These are phyloP conservation scores for Ramaria sp. DNA, from an alignment of 768 basidiomycete genomes.

Conservation along the genomic window DNA sequence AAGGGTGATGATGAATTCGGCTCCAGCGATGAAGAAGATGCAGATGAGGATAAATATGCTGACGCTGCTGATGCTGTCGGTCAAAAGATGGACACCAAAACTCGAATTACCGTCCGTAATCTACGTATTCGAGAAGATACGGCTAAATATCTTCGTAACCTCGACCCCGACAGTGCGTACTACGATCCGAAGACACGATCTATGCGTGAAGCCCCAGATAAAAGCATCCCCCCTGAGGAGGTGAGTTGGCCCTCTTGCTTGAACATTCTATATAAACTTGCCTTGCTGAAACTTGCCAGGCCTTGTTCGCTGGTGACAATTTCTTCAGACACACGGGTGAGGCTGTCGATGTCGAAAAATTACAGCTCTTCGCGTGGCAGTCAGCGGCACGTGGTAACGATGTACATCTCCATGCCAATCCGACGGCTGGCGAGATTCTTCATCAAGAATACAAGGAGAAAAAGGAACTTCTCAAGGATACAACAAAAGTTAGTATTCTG, in stretches of 20 bases:
- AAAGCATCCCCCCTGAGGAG: slow-evolving; percentile 74
- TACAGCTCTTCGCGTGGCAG: slow-evolving; percentile 97
- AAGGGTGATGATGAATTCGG: slow-evolving; percentile 89
- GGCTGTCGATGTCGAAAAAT: slow-evolving; percentile 80
- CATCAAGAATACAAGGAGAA: slow-evolving; percentile 87
- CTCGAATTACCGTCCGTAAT: slow-evolving; percentile 95
- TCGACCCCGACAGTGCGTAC: slow-evolving; percentile 92
- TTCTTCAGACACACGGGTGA: slow-evolving; percentile 88
- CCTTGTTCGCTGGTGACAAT: slow-evolving; percentile 92
- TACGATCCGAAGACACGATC: slow-evolving; percentile 99
- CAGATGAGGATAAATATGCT: slow-evolving; percentile 96
- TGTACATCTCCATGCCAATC: slow-evolving; percentile 91
- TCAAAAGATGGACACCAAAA: slow-evolving; percentile 96
- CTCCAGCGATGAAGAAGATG: slow-evolving; percentile 90
- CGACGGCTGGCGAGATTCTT: slow-evolving; percentile 87
- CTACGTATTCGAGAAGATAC: slow-evolving; percentile 98
- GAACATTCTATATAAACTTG: background rate
- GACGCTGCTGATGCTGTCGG: slow-evolving; percentile 97
- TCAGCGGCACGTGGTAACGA: slow-evolving; percentile 88
- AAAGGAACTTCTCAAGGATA: slow-evolving; percentile 85
- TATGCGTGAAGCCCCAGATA: slow-evolving; percentile 93
- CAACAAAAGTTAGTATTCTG: slow-evolving; percentile 80
- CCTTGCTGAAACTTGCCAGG: slow-evolving; percentile 30
- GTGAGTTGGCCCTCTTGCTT: slow-evolving; percentile 34
- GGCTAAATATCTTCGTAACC: slow-evolving; percentile 94